Evolutionary conservation across 2,329 filamentous ascomycete species (phyloP).

Genomic region (Tolypocladium cylindrosporum): DNA sequence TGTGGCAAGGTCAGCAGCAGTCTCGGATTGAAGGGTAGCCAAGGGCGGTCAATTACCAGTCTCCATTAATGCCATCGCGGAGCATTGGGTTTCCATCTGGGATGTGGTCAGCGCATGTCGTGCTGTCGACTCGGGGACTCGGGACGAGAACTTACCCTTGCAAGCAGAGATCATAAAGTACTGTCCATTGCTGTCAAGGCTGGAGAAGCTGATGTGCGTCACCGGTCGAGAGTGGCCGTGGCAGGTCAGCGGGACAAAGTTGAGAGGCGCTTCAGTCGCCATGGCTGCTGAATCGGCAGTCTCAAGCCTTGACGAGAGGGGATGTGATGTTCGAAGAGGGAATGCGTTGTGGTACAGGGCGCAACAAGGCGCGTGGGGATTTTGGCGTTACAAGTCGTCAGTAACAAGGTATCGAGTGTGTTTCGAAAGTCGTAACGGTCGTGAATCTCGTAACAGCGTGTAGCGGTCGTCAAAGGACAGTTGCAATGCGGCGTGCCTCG

Average conservation of each 20-base stretch:
- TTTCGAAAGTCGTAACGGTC: neutral
- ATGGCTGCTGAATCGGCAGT: slow-evolving; percentile 13
- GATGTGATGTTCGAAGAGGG: neutral
- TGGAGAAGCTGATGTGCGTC: slow-evolving; percentile 83
- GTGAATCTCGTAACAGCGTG: neutral
- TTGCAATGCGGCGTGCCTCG: neutral
- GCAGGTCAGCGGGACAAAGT: slow-evolving; percentile 82
- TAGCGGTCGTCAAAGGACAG: neutral
- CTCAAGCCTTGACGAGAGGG: neutral
- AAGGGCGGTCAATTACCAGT: slow-evolving; percentile 53
- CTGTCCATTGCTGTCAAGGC: slow-evolving; percentile 68
- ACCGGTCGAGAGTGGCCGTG: slow-evolving; percentile 91
- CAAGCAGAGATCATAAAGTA: slow-evolving; percentile 92
- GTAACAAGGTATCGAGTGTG: neutral
- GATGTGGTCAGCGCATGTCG: slow-evolving; percentile 11
- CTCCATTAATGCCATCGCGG: slow-evolving; percentile 87
- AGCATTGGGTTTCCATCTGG: slow-evolving; percentile 97
- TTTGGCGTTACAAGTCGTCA: neutral
- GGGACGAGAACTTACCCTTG: slow-evolving; percentile 50
- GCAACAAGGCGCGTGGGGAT: neutral
- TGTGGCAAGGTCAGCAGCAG: slow-evolving; percentile 32
- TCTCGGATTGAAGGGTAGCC: neutral
- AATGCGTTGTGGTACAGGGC: neutral
- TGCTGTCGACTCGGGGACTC: slow-evolving; percentile 1
- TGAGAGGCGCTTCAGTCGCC: slow-evolving; percentile 29